Base-by-base conservation (phyloP, 345 rosid species). In the Sisymbrium altissimum region DNA sequence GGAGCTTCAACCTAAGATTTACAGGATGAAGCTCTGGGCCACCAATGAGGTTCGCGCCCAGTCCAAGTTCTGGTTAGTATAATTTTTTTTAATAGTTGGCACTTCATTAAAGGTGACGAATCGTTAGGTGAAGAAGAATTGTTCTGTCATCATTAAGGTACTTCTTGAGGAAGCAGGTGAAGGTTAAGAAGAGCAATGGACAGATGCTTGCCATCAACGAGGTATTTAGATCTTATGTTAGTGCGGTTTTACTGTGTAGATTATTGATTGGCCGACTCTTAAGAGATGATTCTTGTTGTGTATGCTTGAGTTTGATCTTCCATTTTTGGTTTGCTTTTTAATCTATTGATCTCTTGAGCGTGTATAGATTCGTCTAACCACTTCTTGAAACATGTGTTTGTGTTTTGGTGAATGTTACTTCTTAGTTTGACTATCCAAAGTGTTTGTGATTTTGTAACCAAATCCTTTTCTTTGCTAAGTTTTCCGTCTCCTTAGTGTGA, bases 21-120 rank as follows among this genome's bases (percentile, higher is more conserved):
- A 84, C 68, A 65, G 87, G 56, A 86, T 86, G 89, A 86, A 86
- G 77, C 83, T 82, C 1, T 86, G 89, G 86, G 89, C 86, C 0
- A 84, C 87, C 12, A 86, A 86, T 50, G 87, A 84, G 76, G 87
- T 84, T 55, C 81, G 84, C 29, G 86, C 86, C 43, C 84, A 81
- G 60, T 86, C 87, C 58, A 86, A 86, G 74, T 86, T 86, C 81
- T 86, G 87, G 85, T 86, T 61, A 43, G 86, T 75, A 10, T 10
- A 30, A 30, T 6, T 6, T 4, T 30, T 30, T 30, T 23, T 23
- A n/a, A n/a, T 5, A 30, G 7, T 30, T 30, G 6, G 6, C 33
- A 30, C 33, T 30, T 30, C 2, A 27, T 23, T 23, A 23, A 23
- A 23, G 3, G 7, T 30, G 33, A 0, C 7, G 33, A 30, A 30